These are phyloP conservation scores for Prosopis cineraria DNA, from an alignment of 306 rosid genomes.

Conservation along the genomic window DNA sequence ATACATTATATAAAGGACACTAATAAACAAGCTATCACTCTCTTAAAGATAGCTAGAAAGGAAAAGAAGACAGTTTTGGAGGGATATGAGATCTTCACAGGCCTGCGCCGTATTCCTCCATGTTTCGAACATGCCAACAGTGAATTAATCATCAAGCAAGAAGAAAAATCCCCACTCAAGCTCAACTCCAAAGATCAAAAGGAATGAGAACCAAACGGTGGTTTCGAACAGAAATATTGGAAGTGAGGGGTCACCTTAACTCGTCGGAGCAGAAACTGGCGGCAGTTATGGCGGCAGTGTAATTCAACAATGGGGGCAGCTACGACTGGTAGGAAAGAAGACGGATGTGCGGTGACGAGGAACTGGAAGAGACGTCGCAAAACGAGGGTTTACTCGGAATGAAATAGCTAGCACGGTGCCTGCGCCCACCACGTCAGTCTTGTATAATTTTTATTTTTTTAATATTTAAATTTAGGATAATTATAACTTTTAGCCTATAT, in stretches of 20 bases:
- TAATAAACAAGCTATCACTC: not conserved
- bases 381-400: not conserved
- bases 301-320: not conserved
- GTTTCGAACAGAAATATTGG: not conserved
- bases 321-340: not conserved
- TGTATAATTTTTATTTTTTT: too few species aligned
- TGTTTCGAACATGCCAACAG: not conserved
- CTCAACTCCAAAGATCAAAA: not conserved
- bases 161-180: not conserved
- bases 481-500: too few species aligned
- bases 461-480: too few species aligned
- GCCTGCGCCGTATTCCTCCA: not conserved
- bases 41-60: not conserved
- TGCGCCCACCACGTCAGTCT: too few species aligned
- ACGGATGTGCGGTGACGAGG: not conserved
- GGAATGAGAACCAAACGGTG: not conserved
- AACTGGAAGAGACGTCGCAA: too few species aligned
- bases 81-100: not conserved
- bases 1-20: not conserved
- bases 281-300: not conserved
- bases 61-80: not conserved
- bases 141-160: not conserved
- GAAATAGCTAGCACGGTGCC: not conserved
- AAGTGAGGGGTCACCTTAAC: not conserved
- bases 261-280: not conserved